phyloP scores from a whole-genome alignment of 441 rosid species.

The Eugenia klotzschiana region DNA sequence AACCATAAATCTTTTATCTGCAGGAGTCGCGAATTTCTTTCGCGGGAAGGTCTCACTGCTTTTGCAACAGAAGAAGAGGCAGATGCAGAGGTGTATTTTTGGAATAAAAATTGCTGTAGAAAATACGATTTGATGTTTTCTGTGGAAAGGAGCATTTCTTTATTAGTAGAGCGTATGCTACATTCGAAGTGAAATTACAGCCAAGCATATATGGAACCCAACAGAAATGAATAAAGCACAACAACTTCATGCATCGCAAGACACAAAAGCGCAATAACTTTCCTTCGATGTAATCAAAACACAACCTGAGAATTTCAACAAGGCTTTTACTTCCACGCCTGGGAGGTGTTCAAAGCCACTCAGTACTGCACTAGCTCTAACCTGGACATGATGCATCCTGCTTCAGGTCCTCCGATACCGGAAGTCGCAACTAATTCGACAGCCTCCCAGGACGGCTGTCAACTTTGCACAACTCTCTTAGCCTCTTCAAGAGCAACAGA shows the following conservation, averaged over 20 bases:
- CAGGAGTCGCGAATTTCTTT: slow-evolving; percentile 96
- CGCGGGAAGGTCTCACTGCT: slow-evolving; percentile 99
- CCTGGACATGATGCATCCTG: not conserved
- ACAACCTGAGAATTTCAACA: not conserved
- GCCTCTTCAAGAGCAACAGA: not conserved
- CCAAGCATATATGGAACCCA: not conserved
- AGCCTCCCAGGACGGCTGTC: not conserved
- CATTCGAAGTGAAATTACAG: not conserved
- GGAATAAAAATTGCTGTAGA: not conserved
- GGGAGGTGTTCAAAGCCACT: not conserved
- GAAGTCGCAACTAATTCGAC: not conserved
- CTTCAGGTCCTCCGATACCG: not conserved
- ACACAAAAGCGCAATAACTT: not conserved
- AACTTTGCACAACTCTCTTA: not conserved
- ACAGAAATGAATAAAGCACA: not conserved
- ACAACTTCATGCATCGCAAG: not conserved
- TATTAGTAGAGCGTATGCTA: not conserved
- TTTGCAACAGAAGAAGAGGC: slow-evolving; percentile 87
- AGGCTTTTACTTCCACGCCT: not conserved
- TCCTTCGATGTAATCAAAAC: not conserved
- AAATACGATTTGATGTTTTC: not conserved
- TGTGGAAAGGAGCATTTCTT: not conserved
- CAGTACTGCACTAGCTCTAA: not conserved
- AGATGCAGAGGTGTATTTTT: slow-evolving; percentile 57
- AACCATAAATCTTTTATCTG: slow-evolving; percentile 6